A percentile compares a stretch with the other conserved stretches of the same genome.
Conservation (phyloP, 2,329 filamentous ascomycete genomes). For the Fonsecaea pedrosoi region DNA sequence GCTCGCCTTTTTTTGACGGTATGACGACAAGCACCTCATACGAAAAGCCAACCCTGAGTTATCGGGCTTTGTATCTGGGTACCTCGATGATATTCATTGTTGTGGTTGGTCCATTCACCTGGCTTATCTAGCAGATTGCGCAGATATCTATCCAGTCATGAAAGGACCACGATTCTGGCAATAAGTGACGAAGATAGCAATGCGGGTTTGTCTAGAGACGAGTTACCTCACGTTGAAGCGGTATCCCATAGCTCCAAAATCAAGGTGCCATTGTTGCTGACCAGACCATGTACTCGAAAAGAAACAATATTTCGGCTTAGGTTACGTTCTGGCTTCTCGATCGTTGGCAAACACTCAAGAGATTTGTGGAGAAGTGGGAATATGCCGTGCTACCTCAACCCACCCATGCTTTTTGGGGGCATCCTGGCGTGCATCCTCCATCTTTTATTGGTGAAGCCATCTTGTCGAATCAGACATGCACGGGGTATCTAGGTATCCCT, state of each 20-base stretch:
- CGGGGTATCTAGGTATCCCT: slow-evolving; percentile 8
- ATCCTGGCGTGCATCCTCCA: neutral
- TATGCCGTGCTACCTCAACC: slow-evolving; percentile 2
- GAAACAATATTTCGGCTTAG: neutral
- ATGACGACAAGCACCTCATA: neutral
- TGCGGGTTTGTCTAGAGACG: neutral
- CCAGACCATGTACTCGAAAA: neutral
- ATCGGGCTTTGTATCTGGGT: neutral
- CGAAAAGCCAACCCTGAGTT: neutral
- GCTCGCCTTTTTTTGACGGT: neutral
- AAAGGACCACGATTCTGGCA: neutral
- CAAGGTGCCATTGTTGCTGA: neutral
- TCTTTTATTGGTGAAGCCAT: neutral
- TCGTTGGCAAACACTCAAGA: neutral
- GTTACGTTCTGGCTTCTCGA: neutral
- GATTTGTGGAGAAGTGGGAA: slow-evolving; percentile 14
- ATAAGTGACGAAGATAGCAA: neutral
- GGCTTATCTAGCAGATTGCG: neutral
- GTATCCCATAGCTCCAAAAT: neutral
- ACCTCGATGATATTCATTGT: neutral
- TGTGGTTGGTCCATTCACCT: neutral
- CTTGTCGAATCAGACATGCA: slow-evolving; percentile 19
- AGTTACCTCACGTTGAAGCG: neutral
- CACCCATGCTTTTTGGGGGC: neutral
- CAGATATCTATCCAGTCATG: neutral